Evolutionary conservation across 1,284 basidiomycete genomes (phyloP), one percentile per base, ranked within the genome.

Genomic region (Quambalaria eucalypti): DNA sequence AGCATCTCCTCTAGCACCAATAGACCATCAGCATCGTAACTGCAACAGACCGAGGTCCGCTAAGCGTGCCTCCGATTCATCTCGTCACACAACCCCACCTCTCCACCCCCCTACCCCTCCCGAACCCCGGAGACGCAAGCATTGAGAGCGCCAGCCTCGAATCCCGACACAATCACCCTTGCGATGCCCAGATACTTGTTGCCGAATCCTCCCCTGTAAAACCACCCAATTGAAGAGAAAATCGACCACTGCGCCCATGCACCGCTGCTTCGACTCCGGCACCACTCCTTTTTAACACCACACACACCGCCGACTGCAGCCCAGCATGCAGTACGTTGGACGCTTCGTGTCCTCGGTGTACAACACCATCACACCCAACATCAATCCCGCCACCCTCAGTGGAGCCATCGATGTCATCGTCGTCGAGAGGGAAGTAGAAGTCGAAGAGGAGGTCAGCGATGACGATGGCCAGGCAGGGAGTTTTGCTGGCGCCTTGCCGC

Each of bases 401-500:
- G 73, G 73, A 16, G 73, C 73, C n/a, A 75, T 75, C 59, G 73
- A 75, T 55, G 68, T 75, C 53, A 74, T 75, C 53, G 73, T 75
- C 23, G 73, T 75, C 39, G 70, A 75, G 54, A 82, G 86, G 50
- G 84, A 68, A 46, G 51, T 73, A 36, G 64, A 66, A 19, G 50
- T 56, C 33, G 60, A 84, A 79, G 78, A 83, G 39, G 79, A 83
- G 57, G 81, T 83, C 30, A 48, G 56, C 23, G 46, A 62, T 51
- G 56, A 71, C 21, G 36, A 39, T 39, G 19, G 14, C 4, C 49
- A 49, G 9, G 8, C 9, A 23, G 39, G 25, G 25, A 31, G 42
- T 26, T 28, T 7, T 31, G 44, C 14, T 2, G 21, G 33, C 16
- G 28, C 29, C 16, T 16, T 14, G 33, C 2, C 36, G 39, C 2